Percentiles rank a stretch among this genome's conserved stretches.
phyloP scores from a whole-genome alignment of 2,329 filamentous ascomycete species.

The Ceratocystis huliohia region DNA sequence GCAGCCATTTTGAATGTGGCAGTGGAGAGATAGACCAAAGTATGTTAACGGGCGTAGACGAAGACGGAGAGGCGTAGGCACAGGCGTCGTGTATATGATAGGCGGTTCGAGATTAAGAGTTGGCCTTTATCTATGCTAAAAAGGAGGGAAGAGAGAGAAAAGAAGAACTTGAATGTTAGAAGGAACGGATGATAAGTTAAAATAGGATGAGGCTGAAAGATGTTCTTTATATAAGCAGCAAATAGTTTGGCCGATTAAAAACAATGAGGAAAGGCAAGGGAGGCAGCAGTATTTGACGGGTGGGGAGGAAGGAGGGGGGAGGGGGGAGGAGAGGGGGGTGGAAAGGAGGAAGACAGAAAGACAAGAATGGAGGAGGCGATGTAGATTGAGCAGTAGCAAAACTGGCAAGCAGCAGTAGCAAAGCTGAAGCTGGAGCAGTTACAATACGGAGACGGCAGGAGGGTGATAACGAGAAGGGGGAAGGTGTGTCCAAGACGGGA shows the following conservation, averaged over 20 bases:
- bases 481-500: background rate
- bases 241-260: background rate
- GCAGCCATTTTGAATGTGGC: constrained; percentile 15
- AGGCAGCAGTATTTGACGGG: background rate
- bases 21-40: background rate
- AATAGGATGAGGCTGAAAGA: background rate
- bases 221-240: background rate
- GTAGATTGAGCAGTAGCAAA: background rate
- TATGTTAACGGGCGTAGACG: background rate
- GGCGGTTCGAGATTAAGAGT: background rate
- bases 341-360: background rate
- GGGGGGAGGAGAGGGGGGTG: background rate
- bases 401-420: background rate
- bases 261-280: background rate
- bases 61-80: background rate
- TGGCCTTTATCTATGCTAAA: background rate
- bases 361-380: background rate
- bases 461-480: background rate
- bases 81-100: background rate
- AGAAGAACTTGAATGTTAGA: background rate
- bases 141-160: background rate
- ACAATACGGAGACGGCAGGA: background rate
- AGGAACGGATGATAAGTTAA: background rate
- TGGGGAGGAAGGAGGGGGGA: background rate
- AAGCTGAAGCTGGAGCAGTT: background rate